phyloP scores from a whole-genome alignment of 495 filamentous ascomycete genomes.

The Podospora bellae-mahoneyi region DNA sequence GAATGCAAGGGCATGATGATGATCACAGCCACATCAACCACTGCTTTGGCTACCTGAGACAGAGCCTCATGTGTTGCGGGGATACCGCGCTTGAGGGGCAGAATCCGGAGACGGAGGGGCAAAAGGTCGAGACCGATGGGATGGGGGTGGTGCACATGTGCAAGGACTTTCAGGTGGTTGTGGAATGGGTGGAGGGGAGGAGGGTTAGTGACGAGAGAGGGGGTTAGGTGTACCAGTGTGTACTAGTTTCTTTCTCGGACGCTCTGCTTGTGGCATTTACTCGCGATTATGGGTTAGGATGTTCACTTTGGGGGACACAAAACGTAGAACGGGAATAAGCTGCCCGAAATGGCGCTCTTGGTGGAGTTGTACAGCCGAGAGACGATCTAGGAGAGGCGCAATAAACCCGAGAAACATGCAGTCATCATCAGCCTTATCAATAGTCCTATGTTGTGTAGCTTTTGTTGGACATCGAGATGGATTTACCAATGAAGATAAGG shows the following conservation, averaged over 20 bases:
- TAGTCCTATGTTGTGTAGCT: not conserved
- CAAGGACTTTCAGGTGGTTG: conserved; percentile 38
- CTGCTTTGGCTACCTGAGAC: conserved; percentile 49
- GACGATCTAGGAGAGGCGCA: not conserved
- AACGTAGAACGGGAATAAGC: too few species aligned
- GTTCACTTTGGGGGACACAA: too few species aligned
- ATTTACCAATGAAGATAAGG: too few species aligned
- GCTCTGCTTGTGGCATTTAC: too few species aligned
- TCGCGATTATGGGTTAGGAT: too few species aligned
- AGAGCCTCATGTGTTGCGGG: conserved; percentile 46
- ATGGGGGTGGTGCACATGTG: conserved; percentile 50
- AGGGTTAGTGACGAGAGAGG: conserved; percentile 40
- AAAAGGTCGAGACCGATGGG: conserved; percentile 41
- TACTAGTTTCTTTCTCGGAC: conserved; percentile 31
- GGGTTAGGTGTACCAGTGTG: conserved; percentile 45
- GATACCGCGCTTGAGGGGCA: conserved; percentile 46
- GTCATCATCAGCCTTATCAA: not conserved
- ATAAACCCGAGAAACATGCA: not conserved
- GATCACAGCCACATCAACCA: conserved; percentile 41
- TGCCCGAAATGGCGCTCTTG: not conserved
- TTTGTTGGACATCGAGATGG: not conserved
- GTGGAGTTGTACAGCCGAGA: not conserved
- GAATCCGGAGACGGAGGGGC: conserved; percentile 41
- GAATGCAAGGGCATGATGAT: conserved; percentile 24
- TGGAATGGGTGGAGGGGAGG: conserved; percentile 36